Evolutionary conservation across 768 basidiomycete species (phyloP).

Genomic region (Dacryopinax primogenitus): DNA sequence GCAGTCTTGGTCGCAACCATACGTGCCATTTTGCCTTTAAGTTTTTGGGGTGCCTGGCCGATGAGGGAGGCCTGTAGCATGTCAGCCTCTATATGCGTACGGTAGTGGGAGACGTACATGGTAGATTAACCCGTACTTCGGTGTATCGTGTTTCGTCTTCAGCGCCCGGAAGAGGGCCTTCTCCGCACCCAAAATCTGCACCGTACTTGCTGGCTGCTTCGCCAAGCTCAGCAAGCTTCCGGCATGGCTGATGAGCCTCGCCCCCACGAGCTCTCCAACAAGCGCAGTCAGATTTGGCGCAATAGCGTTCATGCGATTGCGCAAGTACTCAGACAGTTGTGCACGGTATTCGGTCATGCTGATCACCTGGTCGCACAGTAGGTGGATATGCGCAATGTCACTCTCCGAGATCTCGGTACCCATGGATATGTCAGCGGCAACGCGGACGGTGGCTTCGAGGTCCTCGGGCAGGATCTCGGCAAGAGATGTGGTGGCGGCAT

Average conservation of each 20-base stretch:
- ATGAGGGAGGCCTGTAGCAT: not conserved
- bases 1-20: slow-evolving; percentile 99
- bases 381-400: slow-evolving; percentile 93
- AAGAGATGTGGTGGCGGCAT: slow-evolving; percentile 74
- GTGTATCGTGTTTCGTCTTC: slow-evolving; percentile 85
- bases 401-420: slow-evolving; percentile 97
- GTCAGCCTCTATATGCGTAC: not conserved
- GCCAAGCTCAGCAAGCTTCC: slow-evolving; percentile 56
- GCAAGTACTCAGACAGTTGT: slow-evolving; percentile 90
- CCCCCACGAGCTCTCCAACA: slow-evolving; percentile 66
- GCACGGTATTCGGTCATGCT: slow-evolving; percentile 88
- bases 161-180: slow-evolving; percentile 65
- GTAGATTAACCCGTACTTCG: slow-evolving; percentile 99
- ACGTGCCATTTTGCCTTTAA: slow-evolving; percentile 68
- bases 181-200: slow-evolving; percentile 65
- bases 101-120: slow-evolving; percentile 45
- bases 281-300: slow-evolving; percentile 89
- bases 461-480: slow-evolving; percentile 90
- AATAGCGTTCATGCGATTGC: slow-evolving; percentile 95
- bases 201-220: slow-evolving; percentile 67
- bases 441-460: slow-evolving; percentile 85
- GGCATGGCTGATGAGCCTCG: slow-evolving; percentile 60
- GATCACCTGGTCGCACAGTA: slow-evolving; percentile 96
- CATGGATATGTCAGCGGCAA: slow-evolving; percentile 96
- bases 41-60: slow-evolving; percentile 4